A percentile compares a stretch with the other conserved stretches of the same genome.
These are phyloP conservation scores for Leishmania tarentolae DNA, from an alignment of 208 protist species.

Conservation along the genomic window DNA sequence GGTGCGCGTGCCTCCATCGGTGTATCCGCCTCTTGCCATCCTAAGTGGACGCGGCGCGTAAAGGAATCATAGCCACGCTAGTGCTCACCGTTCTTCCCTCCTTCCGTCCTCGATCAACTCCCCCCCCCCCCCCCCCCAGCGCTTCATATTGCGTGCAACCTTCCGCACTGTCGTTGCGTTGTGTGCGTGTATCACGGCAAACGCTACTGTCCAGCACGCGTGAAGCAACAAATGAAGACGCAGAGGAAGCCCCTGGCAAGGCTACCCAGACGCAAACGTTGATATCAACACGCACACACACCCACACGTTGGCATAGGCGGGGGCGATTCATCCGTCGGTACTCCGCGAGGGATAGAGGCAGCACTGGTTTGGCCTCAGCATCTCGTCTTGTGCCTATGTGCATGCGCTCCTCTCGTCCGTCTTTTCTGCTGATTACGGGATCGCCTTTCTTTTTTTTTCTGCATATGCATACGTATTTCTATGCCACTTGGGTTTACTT, in stretches of 20 bases:
- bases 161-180: not conserved
- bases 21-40: too few relatives aligned
- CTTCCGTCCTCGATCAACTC: not conserved
- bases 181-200: not conserved
- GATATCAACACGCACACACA: not conserved
- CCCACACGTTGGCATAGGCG: too few relatives aligned
- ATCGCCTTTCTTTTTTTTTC: not conserved
- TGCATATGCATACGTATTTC: not conserved
- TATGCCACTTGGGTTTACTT: too few relatives aligned
- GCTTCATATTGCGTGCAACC: not conserved
- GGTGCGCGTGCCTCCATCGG: not conserved
- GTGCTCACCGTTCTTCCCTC: not conserved
- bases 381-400: not conserved
- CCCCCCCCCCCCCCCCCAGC: not conserved
- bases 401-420: not conserved
- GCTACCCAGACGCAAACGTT: not conserved
- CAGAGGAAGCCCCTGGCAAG: not conserved
- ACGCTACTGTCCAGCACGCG: not conserved
- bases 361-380: not conserved
- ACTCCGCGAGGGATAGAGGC: not conserved
- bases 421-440: not conserved
- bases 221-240: conserved; percentile 9
- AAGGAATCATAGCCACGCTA: not conserved
- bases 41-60: not conserved
- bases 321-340: not conserved